Evolutionary conservation across 768 basidiomycete genomes (phyloP).

Genomic region (Strobilomyces dryophilus): DNA sequence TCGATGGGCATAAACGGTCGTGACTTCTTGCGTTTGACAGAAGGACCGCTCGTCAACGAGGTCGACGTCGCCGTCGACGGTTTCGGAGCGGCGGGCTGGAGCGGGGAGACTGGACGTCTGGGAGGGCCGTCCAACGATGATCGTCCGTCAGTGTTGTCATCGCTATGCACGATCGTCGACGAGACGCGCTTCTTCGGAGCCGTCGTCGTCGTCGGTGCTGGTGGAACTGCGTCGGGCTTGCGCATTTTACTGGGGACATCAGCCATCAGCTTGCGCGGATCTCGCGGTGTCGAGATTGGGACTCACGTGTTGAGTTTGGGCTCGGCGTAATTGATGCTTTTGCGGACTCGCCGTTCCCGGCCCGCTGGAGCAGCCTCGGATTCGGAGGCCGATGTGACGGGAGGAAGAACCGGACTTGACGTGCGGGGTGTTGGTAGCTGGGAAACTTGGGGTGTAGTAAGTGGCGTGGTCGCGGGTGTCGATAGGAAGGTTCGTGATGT

Average conservation of each 20-base stretch:
- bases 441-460: conserved; percentile 30
- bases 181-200: conserved; percentile 43
- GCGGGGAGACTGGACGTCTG: conserved; percentile 31
- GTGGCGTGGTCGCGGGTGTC: conserved; percentile 42
- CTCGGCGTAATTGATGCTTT: conserved; percentile 83
- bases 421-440: conserved; percentile 48
- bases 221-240: conserved; percentile 62
- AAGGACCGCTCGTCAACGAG: conserved; percentile 23
- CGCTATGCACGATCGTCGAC: conserved; percentile 30
- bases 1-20: conserved; percentile 42
- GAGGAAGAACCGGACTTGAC: conserved; percentile 42
- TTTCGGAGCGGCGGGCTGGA: conserved; percentile 31
- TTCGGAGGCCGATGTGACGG: conserved; percentile 32
- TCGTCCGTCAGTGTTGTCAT: conserved; percentile 38
- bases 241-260: conserved; percentile 70
- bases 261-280: conserved; percentile 5
- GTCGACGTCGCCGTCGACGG: conserved; percentile 36
- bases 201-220: conserved; percentile 26
- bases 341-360: conserved; percentile 57
- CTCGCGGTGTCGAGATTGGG: not conserved
- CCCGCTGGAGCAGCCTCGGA: conserved; percentile 29
- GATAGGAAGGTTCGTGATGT: conserved; percentile 39
- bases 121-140: conserved; percentile 34
- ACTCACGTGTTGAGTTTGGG: conserved; percentile 86
- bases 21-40: conserved; percentile 51